These are phyloP conservation scores for Botrytis cinerea DNA, from an alignment of 2,329 filamentous ascomycete genomes.

Conservation along the genomic window DNA sequence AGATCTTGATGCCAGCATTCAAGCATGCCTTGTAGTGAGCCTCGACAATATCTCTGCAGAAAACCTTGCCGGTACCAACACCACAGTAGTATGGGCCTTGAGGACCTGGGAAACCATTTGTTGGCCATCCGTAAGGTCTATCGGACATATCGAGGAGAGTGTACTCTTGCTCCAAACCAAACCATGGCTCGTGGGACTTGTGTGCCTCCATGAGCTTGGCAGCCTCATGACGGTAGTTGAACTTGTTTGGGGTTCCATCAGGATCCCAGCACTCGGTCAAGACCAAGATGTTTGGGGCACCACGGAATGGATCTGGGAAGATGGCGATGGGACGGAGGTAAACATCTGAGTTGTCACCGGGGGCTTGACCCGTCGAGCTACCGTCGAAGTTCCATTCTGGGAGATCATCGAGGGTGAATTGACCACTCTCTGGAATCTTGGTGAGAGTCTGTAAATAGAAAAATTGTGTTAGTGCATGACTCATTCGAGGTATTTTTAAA, in stretches of 20 bases:
- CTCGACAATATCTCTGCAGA: slow-evolving; percentile 97
- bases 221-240: slow-evolving; percentile 94
- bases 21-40: slow-evolving; percentile 85
- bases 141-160: slow-evolving; percentile 83
- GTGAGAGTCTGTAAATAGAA: slow-evolving; percentile 57
- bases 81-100: slow-evolving; percentile 98
- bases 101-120: slow-evolving; percentile 74
- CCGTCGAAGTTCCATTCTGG: slow-evolving; percentile 84
- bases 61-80: slow-evolving; percentile 95
- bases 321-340: slow-evolving; percentile 89
- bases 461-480: not conserved
- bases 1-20: slow-evolving; percentile 89
- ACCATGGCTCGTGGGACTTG: slow-evolving; percentile 85
- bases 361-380: slow-evolving; percentile 88
- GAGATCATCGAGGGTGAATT: slow-evolving; percentile 58
- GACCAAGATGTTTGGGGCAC: slow-evolving; percentile 88
- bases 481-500: slow-evolving; percentile 27
- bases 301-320: slow-evolving; percentile 90
- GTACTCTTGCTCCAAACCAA: slow-evolving; percentile 98
- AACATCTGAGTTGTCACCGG: slow-evolving; percentile 94
- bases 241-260: slow-evolving; percentile 95
- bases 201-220: slow-evolving; percentile 87
- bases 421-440: slow-evolving; percentile 52
- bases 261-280: slow-evolving; percentile 93
- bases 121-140: slow-evolving; percentile 90